Percentiles rank a stretch among this genome's conserved stretches.
Conservation (phyloP, 1,284 basidiomycete species). For the Fistulinella staudtii region DNA sequence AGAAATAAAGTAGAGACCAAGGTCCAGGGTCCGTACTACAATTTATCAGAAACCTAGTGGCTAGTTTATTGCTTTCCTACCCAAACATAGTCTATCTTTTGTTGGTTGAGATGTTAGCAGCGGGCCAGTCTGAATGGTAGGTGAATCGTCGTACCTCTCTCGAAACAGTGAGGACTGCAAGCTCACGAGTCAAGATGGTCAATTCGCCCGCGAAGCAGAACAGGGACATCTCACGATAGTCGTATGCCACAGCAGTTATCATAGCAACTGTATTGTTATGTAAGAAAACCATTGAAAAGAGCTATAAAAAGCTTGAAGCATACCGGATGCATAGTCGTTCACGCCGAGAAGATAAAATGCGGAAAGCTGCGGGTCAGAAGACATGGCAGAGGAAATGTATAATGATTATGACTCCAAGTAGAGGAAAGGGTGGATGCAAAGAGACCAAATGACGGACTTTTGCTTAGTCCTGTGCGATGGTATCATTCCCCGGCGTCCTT, state of each 20-base stretch:
- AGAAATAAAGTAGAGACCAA: background rate
- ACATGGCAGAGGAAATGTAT: too few relatives aligned
- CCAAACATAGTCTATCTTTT: background rate
- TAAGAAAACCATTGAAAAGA: too few relatives aligned
- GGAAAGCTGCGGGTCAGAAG: too few relatives aligned
- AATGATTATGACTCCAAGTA: too few relatives aligned
- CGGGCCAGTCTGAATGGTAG: background rate
- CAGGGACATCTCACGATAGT: background rate
- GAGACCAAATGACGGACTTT: too few relatives aligned
- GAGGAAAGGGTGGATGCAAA: too few relatives aligned
- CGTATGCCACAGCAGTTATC: background rate
- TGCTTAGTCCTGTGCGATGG: too few relatives aligned
- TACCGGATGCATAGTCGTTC: too few relatives aligned
- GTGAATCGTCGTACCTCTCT: too few relatives aligned
- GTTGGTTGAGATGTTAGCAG: background rate
- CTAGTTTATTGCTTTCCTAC: background rate
- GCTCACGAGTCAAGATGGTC: background rate
- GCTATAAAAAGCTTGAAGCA: too few relatives aligned
- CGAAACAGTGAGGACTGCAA: background rate
- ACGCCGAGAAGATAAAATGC: too few relatives aligned
- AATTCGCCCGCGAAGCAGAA: background rate
- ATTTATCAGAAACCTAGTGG: background rate
- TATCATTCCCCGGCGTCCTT: too few relatives aligned
- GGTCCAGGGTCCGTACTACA: background rate
- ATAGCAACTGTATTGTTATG: background rate